These are phyloP conservation scores for Malassezia restricta DNA, from an alignment of 1,284 basidiomycete species.

Conservation along the genomic window DNA sequence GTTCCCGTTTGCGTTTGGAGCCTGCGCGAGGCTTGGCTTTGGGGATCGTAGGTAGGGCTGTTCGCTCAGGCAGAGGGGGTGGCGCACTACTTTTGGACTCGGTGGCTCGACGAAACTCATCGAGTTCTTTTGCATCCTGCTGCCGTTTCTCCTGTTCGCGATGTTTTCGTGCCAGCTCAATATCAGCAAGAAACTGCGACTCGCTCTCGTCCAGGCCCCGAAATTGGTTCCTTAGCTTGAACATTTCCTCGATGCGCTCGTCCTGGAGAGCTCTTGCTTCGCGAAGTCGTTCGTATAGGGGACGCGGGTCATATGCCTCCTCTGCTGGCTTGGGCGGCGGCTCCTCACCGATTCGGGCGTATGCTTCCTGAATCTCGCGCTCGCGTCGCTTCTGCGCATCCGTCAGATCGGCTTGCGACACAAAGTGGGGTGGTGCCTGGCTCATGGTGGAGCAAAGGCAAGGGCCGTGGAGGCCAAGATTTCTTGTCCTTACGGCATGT, in stretches of 20 bases:
- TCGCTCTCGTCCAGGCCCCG: slow-evolving; percentile 40
- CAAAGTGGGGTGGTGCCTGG: slow-evolving; percentile 38
- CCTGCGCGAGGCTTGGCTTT: slow-evolving; percentile 3
- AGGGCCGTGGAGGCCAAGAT: too few relatives aligned
- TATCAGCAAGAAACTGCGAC: slow-evolving; percentile 27
- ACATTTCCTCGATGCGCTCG: slow-evolving; percentile 31
- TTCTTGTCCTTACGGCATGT: background rate
- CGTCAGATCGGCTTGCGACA: slow-evolving; percentile 65
- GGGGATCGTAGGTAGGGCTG: background rate
- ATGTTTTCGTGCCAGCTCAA: slow-evolving; percentile 15
- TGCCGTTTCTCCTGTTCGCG: slow-evolving; percentile 14
- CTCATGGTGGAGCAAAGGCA: background rate
- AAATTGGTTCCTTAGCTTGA: slow-evolving; percentile 38
- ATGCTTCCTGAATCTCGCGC: slow-evolving; percentile 82
- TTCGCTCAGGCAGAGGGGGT: background rate
- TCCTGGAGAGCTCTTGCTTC: slow-evolving; percentile 21
- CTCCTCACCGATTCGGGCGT: slow-evolving; percentile 59
- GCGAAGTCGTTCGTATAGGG: slow-evolving; percentile 58
- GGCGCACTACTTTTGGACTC: background rate
- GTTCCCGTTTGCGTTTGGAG: slow-evolving; percentile 10
- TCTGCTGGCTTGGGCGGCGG: slow-evolving; percentile 68
- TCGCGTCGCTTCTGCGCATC: slow-evolving; percentile 63
- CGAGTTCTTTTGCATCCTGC: slow-evolving; percentile 22
- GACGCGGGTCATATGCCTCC: slow-evolving; percentile 64
- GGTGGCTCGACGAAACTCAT: slow-evolving; percentile 21